These are phyloP conservation scores for Gillenia trifoliata DNA, from an alignment of 306 rosid species.

Conservation along the genomic window DNA sequence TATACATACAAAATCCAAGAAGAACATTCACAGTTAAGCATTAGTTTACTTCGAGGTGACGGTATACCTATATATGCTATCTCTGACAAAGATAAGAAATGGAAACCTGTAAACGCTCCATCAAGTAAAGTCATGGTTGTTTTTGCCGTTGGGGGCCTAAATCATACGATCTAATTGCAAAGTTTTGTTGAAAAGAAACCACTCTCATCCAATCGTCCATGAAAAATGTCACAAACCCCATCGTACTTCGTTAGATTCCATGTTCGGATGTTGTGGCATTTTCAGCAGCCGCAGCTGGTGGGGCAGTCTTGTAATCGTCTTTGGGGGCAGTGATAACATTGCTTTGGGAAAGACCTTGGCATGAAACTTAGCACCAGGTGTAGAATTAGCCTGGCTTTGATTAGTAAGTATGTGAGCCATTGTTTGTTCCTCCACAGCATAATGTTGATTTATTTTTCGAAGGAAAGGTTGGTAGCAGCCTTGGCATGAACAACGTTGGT, in stretches of 20 bases:
- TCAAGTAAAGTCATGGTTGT: neutral
- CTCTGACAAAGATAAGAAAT: neutral
- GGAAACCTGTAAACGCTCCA: slow-evolving; percentile 17
- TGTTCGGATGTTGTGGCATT: neutral
- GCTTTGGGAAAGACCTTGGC: too few species aligned
- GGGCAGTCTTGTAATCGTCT: neutral
- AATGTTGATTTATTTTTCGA: too few species aligned
- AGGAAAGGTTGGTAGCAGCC: too few species aligned
- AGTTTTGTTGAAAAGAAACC: slow-evolving; percentile 19
- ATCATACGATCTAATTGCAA: slow-evolving; percentile 17
- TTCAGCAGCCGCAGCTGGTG: neutral
- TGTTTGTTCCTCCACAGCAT: too few species aligned
- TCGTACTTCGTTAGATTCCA: too few species aligned
- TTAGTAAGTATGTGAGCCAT: too few species aligned
- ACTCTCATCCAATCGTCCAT: neutral
- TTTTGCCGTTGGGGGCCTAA: slow-evolving; percentile 16
- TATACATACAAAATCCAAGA: neutral
- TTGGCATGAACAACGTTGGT: too few species aligned
- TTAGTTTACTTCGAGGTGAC: too few species aligned
- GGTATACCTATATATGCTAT: too few species aligned
- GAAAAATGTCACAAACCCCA: neutral
- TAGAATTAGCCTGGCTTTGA: too few species aligned
- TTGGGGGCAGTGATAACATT: too few species aligned
- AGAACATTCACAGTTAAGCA: neutral
- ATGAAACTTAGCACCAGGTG: too few species aligned